phyloP scores from a whole-genome alignment of 78 protist genomes.

The Cavenderia fasciculata region DNA sequence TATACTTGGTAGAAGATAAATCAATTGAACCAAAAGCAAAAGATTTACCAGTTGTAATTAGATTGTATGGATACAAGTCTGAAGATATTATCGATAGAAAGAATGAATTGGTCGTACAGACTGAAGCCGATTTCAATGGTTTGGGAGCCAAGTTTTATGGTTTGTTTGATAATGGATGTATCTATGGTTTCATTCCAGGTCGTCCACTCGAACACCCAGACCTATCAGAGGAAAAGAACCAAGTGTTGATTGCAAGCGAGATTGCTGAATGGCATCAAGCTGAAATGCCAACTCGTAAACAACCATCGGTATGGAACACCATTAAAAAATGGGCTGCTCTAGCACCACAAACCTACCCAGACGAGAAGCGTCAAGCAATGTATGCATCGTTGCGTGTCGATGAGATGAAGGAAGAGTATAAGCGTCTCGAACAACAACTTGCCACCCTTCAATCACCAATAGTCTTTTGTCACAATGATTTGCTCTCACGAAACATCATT shows the following conservation, averaged over 20 bases:
- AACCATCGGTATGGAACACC: constrained; percentile 68
- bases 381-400: constrained; percentile 5
- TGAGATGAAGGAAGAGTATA: constrained; percentile 54
- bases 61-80: constrained; percentile 79
- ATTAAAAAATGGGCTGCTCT: constrained; percentile 65
- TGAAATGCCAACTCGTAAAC: constrained; percentile 78
- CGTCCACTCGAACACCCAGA: constrained; percentile 36
- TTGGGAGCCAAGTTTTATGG: constrained; percentile 84
- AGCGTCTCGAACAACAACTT: constrained; percentile 23
- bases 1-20: constrained; percentile 67
- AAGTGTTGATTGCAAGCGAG: constrained; percentile 30
- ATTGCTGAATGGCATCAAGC: constrained; percentile 64
- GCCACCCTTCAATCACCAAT: constrained; percentile 57
- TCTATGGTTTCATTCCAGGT: constrained; percentile 78
- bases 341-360: constrained; percentile 54
- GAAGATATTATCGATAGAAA: constrained; percentile 78
- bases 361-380: not conserved
- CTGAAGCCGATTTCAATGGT: constrained; percentile 69
- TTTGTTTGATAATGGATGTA: constrained; percentile 78
- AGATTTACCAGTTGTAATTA: constrained; percentile 73
- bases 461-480: constrained; percentile 81
- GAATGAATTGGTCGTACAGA: constrained; percentile 75
- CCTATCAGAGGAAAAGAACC: constrained; percentile 22
- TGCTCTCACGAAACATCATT: constrained; percentile 71
- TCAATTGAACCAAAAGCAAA: constrained; percentile 53